Percentiles rank a stretch among this genome's conserved stretches.
These are phyloP conservation scores for Mycena filopes DNA, from an alignment of 768 basidiomycete genomes.

Conservation along the genomic window DNA sequence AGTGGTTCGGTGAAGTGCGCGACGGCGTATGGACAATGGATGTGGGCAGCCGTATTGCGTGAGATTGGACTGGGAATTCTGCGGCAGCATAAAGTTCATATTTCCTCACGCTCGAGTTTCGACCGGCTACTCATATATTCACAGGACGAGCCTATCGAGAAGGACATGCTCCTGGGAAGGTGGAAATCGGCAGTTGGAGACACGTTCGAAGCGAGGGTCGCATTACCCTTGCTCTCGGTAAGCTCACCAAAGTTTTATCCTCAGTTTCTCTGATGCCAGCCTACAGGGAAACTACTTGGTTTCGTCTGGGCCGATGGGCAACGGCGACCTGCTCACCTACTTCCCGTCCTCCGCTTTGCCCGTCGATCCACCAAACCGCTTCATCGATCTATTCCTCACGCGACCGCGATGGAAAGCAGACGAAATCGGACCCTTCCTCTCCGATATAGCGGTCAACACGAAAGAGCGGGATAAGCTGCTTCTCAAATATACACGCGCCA, in stretches of 20 bases:
- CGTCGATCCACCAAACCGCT: slow-evolving; percentile 80
- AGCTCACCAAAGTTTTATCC: slow-evolving; percentile 28
- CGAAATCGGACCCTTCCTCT: slow-evolving; percentile 85
- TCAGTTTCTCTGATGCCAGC: slow-evolving; percentile 11
- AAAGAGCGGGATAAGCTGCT: slow-evolving; percentile 92
- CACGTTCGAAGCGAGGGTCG: slow-evolving; percentile 71
- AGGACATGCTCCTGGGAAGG: slow-evolving; percentile 64
- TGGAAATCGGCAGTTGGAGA: slow-evolving; percentile 87
- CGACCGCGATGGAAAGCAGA: slow-evolving; percentile 79
- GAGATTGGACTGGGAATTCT: slow-evolving; percentile 85
- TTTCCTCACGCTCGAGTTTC: background rate
- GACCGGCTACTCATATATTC: background rate
- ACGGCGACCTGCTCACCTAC: slow-evolving; percentile 62
- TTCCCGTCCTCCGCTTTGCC: slow-evolving; percentile 83
- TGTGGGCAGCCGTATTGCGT: slow-evolving; percentile 64
- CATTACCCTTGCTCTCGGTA: slow-evolving; percentile 77
- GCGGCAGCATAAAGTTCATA: slow-evolving; percentile 63
- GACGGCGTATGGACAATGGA: slow-evolving; percentile 76
- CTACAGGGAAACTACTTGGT: slow-evolving; percentile 83
- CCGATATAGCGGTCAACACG: slow-evolving; percentile 81
- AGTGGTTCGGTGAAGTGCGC: slow-evolving; percentile 80
- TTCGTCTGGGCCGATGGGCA: slow-evolving; percentile 49
- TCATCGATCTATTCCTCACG: slow-evolving; percentile 88
- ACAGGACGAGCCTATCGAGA: slow-evolving; percentile 69
- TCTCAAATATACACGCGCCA: slow-evolving; percentile 85